phyloP scores from a whole-genome alignment of 73 alveolate species.

The Paramecium primaurelia region DNA sequence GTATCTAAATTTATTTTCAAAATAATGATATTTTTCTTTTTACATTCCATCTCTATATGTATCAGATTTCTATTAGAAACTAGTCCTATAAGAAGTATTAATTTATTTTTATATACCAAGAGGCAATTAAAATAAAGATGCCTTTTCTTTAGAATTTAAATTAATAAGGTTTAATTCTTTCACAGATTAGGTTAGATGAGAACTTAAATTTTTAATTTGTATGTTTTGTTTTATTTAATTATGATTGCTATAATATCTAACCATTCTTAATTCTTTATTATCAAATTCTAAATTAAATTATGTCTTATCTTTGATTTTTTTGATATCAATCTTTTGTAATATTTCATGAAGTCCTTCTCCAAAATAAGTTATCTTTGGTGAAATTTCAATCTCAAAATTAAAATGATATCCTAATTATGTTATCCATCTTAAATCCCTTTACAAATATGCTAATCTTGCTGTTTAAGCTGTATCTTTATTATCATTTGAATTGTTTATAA shows the following conservation, averaged over 20 bases:
- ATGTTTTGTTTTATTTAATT: background rate
- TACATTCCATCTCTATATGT: background rate
- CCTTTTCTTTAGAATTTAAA: background rate
- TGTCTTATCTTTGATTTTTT: background rate
- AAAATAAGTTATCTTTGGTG: background rate
- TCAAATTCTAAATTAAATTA: background rate
- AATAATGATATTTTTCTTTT: background rate
- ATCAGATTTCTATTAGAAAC: background rate
- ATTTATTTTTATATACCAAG: background rate
- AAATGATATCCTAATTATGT: slow-evolving; percentile 42
- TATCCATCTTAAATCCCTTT: slow-evolving; percentile 63
- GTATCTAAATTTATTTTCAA: background rate
- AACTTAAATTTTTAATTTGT: background rate
- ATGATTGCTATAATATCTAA: background rate
- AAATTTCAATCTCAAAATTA: background rate
- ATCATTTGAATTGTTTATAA: slow-evolving; percentile 73
- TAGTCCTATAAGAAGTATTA: background rate
- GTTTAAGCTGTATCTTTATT: slow-evolving; percentile 70
- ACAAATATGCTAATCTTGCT: slow-evolving; percentile 66
- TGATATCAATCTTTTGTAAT: background rate
- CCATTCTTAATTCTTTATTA: background rate
- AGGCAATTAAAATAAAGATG: background rate
- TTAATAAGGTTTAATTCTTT: background rate
- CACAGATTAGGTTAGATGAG: background rate
- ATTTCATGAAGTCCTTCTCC: background rate